phyloP scores from a whole-genome alignment of 352 stramenopile genomes.

The Globisporangium canariense region DNA sequence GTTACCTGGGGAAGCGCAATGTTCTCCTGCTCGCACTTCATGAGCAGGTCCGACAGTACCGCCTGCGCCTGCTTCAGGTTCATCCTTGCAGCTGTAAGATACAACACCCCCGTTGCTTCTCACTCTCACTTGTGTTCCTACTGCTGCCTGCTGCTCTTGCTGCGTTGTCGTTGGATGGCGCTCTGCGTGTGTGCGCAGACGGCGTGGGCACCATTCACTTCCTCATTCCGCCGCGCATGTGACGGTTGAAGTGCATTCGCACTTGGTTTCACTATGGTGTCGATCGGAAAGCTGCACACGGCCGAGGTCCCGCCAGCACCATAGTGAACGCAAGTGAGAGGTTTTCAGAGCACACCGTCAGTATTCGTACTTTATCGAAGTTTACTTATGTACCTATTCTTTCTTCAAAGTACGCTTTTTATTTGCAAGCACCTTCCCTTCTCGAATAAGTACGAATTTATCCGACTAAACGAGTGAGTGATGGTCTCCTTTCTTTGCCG shows the following conservation, averaged over 20 bases:
- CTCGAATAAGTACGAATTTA: background rate
- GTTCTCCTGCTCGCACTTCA: slow-evolving; percentile 55
- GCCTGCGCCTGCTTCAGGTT: slow-evolving; percentile 48
- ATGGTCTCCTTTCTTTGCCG: background rate
- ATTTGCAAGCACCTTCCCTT: background rate
- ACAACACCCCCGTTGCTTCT: background rate
- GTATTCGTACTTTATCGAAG: background rate
- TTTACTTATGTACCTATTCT: background rate
- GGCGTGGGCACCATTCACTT: too few species aligned
- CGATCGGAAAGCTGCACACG: too few species aligned
- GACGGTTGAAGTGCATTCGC: background rate
- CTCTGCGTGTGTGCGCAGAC: background rate
- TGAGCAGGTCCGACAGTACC: slow-evolving; percentile 56
- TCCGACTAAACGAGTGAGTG: background rate
- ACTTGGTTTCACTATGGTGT: too few species aligned
- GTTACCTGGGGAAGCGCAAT: slow-evolving; percentile 39
- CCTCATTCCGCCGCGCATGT: background rate
- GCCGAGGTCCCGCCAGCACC: too few species aligned
- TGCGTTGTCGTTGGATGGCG: background rate
- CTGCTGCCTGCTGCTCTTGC: background rate
- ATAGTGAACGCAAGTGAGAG: too few species aligned
- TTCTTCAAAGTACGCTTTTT: background rate
- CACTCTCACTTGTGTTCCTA: background rate
- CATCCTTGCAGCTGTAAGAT: slow-evolving; percentile 26
- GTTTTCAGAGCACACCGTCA: too few species aligned